phyloP scores from a whole-genome alignment of 23 red algal species.

The Gracilaria gracilis region DNA sequence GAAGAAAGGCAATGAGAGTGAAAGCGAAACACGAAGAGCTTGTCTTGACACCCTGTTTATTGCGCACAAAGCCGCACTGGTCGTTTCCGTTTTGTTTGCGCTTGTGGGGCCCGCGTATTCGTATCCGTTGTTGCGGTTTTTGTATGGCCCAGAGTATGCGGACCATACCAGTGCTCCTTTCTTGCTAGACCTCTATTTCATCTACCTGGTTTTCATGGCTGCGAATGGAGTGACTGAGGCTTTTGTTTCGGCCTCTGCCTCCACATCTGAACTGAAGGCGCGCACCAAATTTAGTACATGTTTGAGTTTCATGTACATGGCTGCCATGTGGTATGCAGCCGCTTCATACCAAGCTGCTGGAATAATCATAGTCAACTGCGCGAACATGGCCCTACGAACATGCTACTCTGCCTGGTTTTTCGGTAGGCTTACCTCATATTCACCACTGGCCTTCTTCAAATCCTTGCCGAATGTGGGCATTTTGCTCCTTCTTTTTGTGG shows the following conservation, averaged over 20 bases:
- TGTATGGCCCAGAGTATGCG: slow-evolving; percentile 78
- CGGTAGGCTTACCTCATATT: slow-evolving; percentile 8
- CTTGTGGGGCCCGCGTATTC: slow-evolving; percentile 78
- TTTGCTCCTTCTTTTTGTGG: slow-evolving; percentile 23
- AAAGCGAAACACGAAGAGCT: slow-evolving; percentile 14
- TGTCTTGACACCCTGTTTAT: slow-evolving; percentile 52
- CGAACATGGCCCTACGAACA: slow-evolving; percentile 72
- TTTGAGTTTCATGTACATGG: slow-evolving; percentile 64
- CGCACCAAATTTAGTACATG: slow-evolving; percentile 70
- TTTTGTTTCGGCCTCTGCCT: slow-evolving; percentile 74
- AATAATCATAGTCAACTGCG: slow-evolving; percentile 74
- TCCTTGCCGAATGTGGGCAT: slow-evolving; percentile 37
- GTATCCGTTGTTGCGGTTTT: slow-evolving; percentile 63
- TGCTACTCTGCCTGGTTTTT: slow-evolving; percentile 70
- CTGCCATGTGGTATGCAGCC: slow-evolving; percentile 32
- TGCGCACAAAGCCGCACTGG: slow-evolving; percentile 56
- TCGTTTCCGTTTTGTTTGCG: slow-evolving; percentile 62
- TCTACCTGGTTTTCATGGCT: slow-evolving; percentile 81
- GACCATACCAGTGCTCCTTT: slow-evolving; percentile 56
- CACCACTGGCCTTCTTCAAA: slow-evolving; percentile 5
- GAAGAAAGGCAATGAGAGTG: neutral
- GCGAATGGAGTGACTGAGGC: slow-evolving; percentile 85
- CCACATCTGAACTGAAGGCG: slow-evolving; percentile 40
- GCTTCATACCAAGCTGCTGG: slow-evolving; percentile 38
- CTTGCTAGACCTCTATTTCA: slow-evolving; percentile 68